Conservation (phyloP, 179 eudicot species). For the Spinacia oleracea region DNA sequence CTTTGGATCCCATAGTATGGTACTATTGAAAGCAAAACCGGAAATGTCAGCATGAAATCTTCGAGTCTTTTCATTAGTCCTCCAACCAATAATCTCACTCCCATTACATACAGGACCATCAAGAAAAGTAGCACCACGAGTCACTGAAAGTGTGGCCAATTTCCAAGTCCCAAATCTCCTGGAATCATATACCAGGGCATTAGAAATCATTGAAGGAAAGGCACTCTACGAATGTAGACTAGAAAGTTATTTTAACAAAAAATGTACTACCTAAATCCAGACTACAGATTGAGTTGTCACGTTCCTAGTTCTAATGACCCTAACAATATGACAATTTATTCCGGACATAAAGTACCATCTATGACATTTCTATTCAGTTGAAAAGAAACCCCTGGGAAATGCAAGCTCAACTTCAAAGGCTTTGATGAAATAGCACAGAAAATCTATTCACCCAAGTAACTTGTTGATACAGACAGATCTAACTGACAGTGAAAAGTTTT, state of each 20-base stretch:
- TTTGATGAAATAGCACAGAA: not conserved
- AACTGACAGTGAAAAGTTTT: not conserved
- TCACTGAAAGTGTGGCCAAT: slow-evolving; percentile 50
- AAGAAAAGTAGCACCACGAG: slow-evolving; percentile 26
- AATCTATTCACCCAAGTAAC: not conserved
- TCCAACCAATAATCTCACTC: slow-evolving; percentile 73
- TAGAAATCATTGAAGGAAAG: not conserved
- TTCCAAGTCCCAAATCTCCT: slow-evolving; percentile 87
- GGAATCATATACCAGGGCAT: slow-evolving; percentile 27
- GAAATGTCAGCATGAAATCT: slow-evolving; percentile 72
- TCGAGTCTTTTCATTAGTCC: slow-evolving; percentile 38
- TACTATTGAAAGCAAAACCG: slow-evolving; percentile 86
- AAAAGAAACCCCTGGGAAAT: not conserved
- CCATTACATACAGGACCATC: slow-evolving; percentile 82
- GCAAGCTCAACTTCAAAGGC: not conserved
- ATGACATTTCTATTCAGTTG: not conserved
- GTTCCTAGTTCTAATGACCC: not conserved
- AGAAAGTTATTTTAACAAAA: not conserved
- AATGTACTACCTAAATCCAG: no score
- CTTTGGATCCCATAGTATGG: slow-evolving; percentile 82
- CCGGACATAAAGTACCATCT: no score
- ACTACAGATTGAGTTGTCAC: no score
- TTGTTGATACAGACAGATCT: not conserved
- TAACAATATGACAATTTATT: no score
- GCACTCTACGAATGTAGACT: not conserved